Base-by-base conservation (phyloP, 192 early-diverging fungal genomes). In the Coemansia biformis region DNA sequence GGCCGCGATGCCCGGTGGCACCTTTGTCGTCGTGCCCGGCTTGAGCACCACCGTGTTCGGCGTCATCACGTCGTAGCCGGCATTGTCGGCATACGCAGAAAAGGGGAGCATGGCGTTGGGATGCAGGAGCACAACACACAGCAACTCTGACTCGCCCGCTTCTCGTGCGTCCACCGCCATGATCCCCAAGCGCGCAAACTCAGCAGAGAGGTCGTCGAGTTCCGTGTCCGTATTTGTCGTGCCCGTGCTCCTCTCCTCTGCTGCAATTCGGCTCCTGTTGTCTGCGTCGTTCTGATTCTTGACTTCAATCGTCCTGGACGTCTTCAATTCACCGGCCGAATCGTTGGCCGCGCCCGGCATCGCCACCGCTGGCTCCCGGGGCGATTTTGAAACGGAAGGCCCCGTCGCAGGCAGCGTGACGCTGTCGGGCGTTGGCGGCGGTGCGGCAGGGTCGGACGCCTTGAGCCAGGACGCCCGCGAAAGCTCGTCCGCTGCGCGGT, bases 401-500 rank as follows among this genome's bases (percentile, higher is more conserved):
- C 3, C 3, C 24, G 24, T 2, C 11, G 23, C 23, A 1, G 4
- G 13, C 34, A 36, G 2, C 10, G 12, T 10, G 8, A 5, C 26
- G 41, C 24, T 28, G 41, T 11, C 5, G 1, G 41, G 41, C 22
- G 7, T 4, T 10, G 5, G 41, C 19, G 21, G 12, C 23, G 24
- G 14, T 21, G 1, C 22, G 23, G 11, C 41, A 19, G 40, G 15
- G 32, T 13, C 32, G 8, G 32, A 13, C 32, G 13, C 13, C 21
- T 42, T 21, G 10, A 29, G 14, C 47, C 17, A 34, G 0, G 5
- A 40, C 21, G 16, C 12, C 15, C 24, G 43, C 0, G 23, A 46
- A 2, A 55, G 19, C 9, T 26, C 38, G 35, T 55, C 53, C 0
- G 53, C 40, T 1, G 43, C 40, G 22, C 17, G 26, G 36, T 55